Base-by-base conservation (phyloP, 108 stramenopile genomes). In the Poteriospumella lacustris region DNA sequence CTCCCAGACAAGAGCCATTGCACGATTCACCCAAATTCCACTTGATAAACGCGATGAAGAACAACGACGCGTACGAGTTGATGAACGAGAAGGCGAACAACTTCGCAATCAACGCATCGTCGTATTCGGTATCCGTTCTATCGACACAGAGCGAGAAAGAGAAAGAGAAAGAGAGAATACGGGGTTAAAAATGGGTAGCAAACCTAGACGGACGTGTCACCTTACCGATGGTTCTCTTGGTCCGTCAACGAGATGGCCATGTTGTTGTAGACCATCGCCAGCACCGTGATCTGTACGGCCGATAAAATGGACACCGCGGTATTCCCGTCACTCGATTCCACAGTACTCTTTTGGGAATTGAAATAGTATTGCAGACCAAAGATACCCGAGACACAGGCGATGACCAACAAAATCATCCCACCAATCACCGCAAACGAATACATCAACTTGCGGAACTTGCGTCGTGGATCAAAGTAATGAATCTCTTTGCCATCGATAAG, bases 11-110 rank as follows among this genome's bases (percentile, higher is more conserved):
- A 19, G 64, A 33, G 19, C 64, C 64, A 31, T 38, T 9, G 19
- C 64, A 67, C 9, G 64, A 19, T 15, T 67, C 64, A 41, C 64
- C 64, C 47, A 52, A 19, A 19, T 52, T 52, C 9, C 47, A 15
- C 47, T 52, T 52, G 72, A 91, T 75, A 70, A 92, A 97, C 38
- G 93, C 91, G 78, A 96, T 95, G 85, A 95, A 98, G 80, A 94
- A 95, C 24, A 96, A 86, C 24, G 93, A 91, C 1, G 94, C 93
- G 87, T 96, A 97, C 79, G 94, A 93, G 88, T 94, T 95, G n/a
- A 96, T 93, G 72, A 97, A 97, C 39, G 93, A 91, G 80, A 98
- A 98, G 64, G 92, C 85, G 81, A 98, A 95, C 1, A 95, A 93
- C 85, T 98, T 98, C 85, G 93, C 90, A 75, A 98, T 96, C 81